phyloP scores from a whole-genome alignment of 2,329 filamentous ascomycete species.

The Ploettnerulaceae sp. region DNA sequence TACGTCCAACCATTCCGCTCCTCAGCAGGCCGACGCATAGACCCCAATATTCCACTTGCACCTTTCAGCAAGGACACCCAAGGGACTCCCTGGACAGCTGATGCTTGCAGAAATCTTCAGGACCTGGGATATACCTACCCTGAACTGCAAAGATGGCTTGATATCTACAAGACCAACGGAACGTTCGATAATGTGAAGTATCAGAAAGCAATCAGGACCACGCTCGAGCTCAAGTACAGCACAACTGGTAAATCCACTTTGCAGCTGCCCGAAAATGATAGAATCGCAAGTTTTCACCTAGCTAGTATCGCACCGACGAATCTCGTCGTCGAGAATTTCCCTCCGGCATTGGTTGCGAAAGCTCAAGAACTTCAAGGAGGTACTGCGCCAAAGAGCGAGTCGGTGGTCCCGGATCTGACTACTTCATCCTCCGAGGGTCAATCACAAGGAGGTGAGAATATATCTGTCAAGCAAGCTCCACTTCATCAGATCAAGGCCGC shows the following conservation, averaged over 20 bases:
- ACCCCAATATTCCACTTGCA: conserved; percentile 8
- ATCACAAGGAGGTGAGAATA: not conserved
- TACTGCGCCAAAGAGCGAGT: not conserved
- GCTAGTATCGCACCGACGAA: conserved; percentile 1
- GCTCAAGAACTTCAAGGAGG: conserved; percentile 6
- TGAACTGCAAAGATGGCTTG: conserved; percentile 36
- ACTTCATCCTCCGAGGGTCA: no score
- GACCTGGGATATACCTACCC: conserved; percentile 20
- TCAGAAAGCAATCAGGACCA: conserved; percentile 11
- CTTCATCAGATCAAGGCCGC: not conserved
- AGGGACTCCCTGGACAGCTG: conserved; percentile 11
- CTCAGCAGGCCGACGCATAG: conserved; percentile 5
- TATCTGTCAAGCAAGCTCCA: conserved; percentile 2
- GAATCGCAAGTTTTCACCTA: conserved; percentile 8
- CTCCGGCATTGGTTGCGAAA: conserved; percentile 8
- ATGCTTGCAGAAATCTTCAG: conserved; percentile 4
- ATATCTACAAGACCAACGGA: conserved; percentile 12
- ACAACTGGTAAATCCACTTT: conserved; percentile 13
- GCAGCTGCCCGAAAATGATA: conserved; percentile 9
- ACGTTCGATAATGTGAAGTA: conserved; percentile 11
- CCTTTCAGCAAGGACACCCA: conserved; percentile 13
- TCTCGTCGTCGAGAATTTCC: conserved; percentile 14
- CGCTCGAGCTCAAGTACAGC: conserved; percentile 14
- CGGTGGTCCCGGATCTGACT: not conserved
- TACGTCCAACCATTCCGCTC: conserved; percentile 28